Conservation (phyloP, 2,329 filamentous ascomycete genomes). For the Aspergillus novofumigatus region DNA sequence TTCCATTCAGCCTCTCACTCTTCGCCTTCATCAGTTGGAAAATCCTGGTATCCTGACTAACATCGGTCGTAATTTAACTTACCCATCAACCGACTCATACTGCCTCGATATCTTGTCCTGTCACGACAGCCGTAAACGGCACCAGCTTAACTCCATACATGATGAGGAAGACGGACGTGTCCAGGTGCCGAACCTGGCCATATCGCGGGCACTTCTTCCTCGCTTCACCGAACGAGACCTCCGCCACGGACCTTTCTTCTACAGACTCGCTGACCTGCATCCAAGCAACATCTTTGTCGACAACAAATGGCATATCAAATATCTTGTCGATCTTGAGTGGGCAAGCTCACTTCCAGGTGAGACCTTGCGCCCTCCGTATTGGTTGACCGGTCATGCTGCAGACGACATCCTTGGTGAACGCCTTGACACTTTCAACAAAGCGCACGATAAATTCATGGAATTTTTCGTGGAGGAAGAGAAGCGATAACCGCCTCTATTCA, state of each 20-base stretch:
- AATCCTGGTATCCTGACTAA: conserved; percentile 31
- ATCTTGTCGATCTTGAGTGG: conserved; percentile 23
- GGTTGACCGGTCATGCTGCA: conserved; percentile 16
- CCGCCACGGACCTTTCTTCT: conserved; percentile 32
- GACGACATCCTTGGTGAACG: conserved; percentile 9
- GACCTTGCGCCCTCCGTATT: conserved; percentile 19
- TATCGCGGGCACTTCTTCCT: conserved; percentile 24
- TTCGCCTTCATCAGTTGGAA: conserved; percentile 30
- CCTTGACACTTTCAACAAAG: conserved; percentile 7
- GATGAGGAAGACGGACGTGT: conserved; percentile 24
- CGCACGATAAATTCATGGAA: conserved; percentile 15
- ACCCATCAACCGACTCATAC: conserved; percentile 27
- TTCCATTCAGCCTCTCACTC: conserved; percentile 35
- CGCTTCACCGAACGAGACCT: conserved; percentile 28
- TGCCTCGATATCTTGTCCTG: conserved; percentile 28
- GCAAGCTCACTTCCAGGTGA: conserved; percentile 19
- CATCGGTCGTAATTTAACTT: conserved; percentile 31
- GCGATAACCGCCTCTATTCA: not conserved
- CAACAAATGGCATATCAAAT: conserved; percentile 20
- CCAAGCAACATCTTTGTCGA: conserved; percentile 30
- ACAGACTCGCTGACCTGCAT: conserved; percentile 39
- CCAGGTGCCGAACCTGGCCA: conserved; percentile 28
- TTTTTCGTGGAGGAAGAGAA: conserved; percentile 20
- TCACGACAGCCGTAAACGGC: conserved; percentile 32
- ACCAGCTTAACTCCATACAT: conserved; percentile 32